Conservation (phyloP, 2,329 filamentous ascomycete genomes). For the Bipolaris cookei region DNA sequence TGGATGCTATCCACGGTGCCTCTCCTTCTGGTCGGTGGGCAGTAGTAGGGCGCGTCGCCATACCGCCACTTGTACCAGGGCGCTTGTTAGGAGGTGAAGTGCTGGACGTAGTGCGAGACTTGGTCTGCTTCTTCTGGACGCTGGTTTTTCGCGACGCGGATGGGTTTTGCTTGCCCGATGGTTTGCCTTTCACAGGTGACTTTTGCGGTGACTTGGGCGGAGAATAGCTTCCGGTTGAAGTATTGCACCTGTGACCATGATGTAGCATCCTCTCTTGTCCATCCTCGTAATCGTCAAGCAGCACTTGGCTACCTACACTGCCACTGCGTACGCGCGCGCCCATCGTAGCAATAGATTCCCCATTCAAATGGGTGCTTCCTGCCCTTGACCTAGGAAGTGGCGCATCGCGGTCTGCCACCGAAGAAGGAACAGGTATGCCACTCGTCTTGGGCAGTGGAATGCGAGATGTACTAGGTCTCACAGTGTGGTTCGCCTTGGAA, state of each 20-base stretch:
- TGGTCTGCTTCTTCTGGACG: slow-evolving; percentile 38
- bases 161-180: slow-evolving; percentile 47
- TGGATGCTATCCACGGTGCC: slow-evolving; percentile 90
- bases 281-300: slow-evolving; percentile 58
- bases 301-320: slow-evolving; percentile 62
- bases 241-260: slow-evolving; percentile 29
- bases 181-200: slow-evolving; percentile 51
- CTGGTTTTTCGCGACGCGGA: slow-evolving; percentile 44
- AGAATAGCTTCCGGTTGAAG: slow-evolving; percentile 33
- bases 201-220: slow-evolving; percentile 38
- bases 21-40: slow-evolving; percentile 86
- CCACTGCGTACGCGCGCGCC: slow-evolving; percentile 74
- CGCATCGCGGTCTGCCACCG: slow-evolving; percentile 76
- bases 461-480: slow-evolving; percentile 67
- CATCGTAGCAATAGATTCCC: slow-evolving; percentile 64
- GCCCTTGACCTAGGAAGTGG: slow-evolving; percentile 67
- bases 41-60: slow-evolving; percentile 59
- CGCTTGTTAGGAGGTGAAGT: slow-evolving; percentile 56
- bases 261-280: slow-evolving; percentile 33
- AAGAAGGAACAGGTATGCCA: slow-evolving; percentile 73
- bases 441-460: slow-evolving; percentile 87
- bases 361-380: slow-evolving; percentile 63
- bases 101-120: slow-evolving; percentile 42
- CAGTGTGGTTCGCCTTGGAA: slow-evolving; percentile 57
- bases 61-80: slow-evolving; percentile 68